These are phyloP conservation scores for Phlyctochytrium planicorne DNA, from an alignment of 192 early-diverging fungal genomes.

Conservation along the genomic window DNA sequence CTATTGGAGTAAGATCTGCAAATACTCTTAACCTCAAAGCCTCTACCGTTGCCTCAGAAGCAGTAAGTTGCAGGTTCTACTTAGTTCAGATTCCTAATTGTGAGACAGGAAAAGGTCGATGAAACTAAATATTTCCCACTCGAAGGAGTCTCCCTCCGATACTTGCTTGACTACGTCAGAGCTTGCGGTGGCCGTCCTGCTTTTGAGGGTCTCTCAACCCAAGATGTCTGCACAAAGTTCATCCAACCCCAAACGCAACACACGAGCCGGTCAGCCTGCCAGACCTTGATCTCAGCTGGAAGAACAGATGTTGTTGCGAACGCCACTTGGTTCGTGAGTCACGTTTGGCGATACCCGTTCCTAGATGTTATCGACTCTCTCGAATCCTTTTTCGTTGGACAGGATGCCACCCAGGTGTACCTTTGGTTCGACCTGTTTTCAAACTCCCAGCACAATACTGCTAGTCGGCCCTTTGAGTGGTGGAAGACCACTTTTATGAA, in stretches of 20 bases:
- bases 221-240: constrained; percentile 18
- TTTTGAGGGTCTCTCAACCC: constrained; percentile 10
- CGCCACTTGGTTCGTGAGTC: constrained; percentile 31
- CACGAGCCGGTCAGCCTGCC: background rate
- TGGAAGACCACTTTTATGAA: constrained; percentile 36
- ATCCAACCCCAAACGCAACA: constrained; percentile 15
- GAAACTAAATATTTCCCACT: no score
- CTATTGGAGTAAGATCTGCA: no score
- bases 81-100: no score
- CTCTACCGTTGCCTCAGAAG: no score
- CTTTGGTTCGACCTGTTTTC: constrained; percentile 33
- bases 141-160: background rate
- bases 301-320: background rate
- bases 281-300: background rate
- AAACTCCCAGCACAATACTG: constrained; percentile 19
- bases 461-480: constrained; percentile 15
- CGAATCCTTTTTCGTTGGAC: constrained; percentile 12
- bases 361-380: constrained; percentile 28
- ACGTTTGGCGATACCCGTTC: constrained; percentile 33
- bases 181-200: constrained; percentile 10
- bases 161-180: constrained; percentile 1
- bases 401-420: constrained; percentile 1
- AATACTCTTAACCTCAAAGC: no score
- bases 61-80: no score
- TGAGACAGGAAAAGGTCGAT: background rate